Percentiles rank a stretch among this genome's conserved stretches.
Conservation (phyloP, 2,329 filamentous ascomycete genomes). For the Rutstroemia sp. region DNA sequence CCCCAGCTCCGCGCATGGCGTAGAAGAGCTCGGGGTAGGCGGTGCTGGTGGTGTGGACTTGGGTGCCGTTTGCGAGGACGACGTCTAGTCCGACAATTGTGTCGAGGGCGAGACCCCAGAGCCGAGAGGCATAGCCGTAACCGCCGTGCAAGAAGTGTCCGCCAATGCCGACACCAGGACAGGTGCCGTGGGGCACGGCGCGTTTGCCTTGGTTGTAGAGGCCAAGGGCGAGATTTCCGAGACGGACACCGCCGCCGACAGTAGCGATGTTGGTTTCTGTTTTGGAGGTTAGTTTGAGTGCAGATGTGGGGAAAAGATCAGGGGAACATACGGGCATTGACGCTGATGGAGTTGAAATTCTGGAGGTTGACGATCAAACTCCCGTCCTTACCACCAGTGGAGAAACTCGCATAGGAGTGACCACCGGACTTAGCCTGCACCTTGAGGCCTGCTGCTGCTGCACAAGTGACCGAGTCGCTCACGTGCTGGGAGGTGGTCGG, state of each 20-base stretch:
- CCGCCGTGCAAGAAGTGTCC: conserved; percentile 42
- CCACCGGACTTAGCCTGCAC: conserved; percentile 47
- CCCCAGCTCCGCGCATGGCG: conserved; percentile 30
- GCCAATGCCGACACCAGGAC: conserved; percentile 38
- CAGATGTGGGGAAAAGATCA: background rate
- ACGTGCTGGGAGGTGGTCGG: conserved; percentile 31
- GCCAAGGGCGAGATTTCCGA: conserved; percentile 36
- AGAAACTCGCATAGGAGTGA: conserved; percentile 45
- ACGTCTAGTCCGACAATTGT: conserved; percentile 41
- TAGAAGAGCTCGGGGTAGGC: conserved; percentile 27
- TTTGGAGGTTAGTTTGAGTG: background rate
- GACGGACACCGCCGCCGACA: conserved; percentile 35
- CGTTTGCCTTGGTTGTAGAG: conserved; percentile 31
- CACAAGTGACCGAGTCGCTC: conserved; percentile 40
- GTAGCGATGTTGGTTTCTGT: conserved; percentile 16
- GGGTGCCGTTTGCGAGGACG: conserved; percentile 32
- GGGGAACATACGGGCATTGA: conserved; percentile 33
- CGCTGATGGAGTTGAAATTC: conserved; percentile 44
- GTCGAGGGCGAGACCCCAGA: conserved; percentile 45
- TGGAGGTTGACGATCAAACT: conserved; percentile 46
- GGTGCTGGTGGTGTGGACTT: conserved; percentile 22
- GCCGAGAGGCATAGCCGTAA: conserved; percentile 36
- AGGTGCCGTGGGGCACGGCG: conserved; percentile 39
- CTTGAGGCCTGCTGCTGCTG: conserved; percentile 34
- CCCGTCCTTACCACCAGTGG: conserved; percentile 41